Evolutionary conservation across 2,329 filamentous ascomycete species (phyloP).

Genomic region (Exophiala phaeomuriformis): DNA sequence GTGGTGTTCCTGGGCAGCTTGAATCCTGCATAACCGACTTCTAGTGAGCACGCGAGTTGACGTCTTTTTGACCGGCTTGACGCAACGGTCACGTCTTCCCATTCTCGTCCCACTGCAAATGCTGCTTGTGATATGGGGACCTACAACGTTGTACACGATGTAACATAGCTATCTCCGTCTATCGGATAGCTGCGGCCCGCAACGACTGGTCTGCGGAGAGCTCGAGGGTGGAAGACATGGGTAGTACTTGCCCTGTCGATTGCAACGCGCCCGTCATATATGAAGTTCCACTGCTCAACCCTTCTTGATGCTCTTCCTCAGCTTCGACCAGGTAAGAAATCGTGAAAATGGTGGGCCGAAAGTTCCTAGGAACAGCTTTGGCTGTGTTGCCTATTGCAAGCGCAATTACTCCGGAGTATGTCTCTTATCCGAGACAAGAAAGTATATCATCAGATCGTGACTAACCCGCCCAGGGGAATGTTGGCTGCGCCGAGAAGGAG

Average conservation of each 20-base stretch:
- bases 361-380: constrained; percentile 18
- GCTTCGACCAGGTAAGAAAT: not conserved
- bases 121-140: not conserved
- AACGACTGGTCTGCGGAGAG: not conserved
- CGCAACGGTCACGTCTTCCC: not conserved
- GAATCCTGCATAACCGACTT: too few species aligned
- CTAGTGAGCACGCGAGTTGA: not conserved
- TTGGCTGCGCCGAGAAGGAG: constrained; percentile 35
- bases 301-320: not conserved
- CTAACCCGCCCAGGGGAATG: constrained; percentile 28
- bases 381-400: constrained; percentile 25
- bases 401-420: constrained; percentile 28
- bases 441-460: not conserved
- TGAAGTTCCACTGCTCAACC: too few species aligned
- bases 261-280: too few species aligned
- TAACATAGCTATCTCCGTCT: constrained; percentile 1
- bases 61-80: not conserved
- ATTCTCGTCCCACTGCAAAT: not conserved
- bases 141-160: not conserved
- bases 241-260: not conserved
- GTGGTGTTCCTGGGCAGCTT: not conserved
- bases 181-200: constrained; percentile 1
- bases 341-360: constrained; percentile 1
- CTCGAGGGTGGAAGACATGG: not conserved
- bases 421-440: not conserved